phyloP scores from a whole-genome alignment of 768 basidiomycete genomes.

The Gloeostereum incarnatum region DNA sequence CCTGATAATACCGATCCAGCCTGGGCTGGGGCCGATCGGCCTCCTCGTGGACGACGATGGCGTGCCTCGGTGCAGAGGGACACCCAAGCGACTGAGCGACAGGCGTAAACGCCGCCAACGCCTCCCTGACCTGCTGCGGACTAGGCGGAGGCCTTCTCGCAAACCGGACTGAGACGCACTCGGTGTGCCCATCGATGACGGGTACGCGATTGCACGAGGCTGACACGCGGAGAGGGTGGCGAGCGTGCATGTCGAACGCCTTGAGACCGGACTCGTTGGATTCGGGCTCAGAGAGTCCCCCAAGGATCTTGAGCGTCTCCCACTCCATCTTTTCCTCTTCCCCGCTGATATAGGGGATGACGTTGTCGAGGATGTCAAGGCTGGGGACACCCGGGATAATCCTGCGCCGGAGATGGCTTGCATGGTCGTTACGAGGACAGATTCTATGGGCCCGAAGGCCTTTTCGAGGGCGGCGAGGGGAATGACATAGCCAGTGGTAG shows the following conservation, averaged over 20 bases:
- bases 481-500: conserved; percentile 87
- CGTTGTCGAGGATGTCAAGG: conserved; percentile 92
- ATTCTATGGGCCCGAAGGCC: conserved; percentile 90
- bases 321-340: conserved; percentile 99
- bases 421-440: conserved; percentile 88
- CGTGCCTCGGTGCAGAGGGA: conserved; percentile 78
- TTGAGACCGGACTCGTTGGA: conserved; percentile 17
- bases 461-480: conserved; percentile 87
- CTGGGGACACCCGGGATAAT: conserved; percentile 90
- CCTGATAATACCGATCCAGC: conserved; percentile 81
- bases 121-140: conserved; percentile 81
- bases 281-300: conserved; percentile 57
- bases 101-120: conserved; percentile 62
- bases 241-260: conserved; percentile 78
- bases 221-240: conserved; percentile 78
- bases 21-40: conserved; percentile 91
- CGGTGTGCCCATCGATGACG: conserved; percentile 92
- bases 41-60: conserved; percentile 90
- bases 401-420: conserved; percentile 97
- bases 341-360: conserved; percentile 89
- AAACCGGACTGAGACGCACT: conserved; percentile 85
- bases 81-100: conserved; percentile 68
- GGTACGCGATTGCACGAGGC: conserved; percentile 94
- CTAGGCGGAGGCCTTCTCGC: conserved; percentile 70
- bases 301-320: conserved; percentile 97